Conservation (phyloP, 192 early-diverging fungal species). For the Phycomyces blakesleeanus region DNA sequence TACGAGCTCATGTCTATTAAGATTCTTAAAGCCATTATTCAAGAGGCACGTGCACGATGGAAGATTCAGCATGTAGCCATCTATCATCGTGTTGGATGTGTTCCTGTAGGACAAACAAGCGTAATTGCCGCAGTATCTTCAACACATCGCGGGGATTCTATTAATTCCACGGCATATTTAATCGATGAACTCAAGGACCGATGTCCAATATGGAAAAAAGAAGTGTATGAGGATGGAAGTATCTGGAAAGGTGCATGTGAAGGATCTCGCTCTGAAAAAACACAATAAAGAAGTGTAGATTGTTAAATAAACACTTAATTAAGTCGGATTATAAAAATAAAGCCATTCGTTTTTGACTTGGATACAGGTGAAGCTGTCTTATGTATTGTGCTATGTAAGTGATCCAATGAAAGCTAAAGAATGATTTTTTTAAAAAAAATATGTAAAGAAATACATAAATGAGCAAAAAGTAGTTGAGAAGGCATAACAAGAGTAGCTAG, state of each 20-base stretch:
- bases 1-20: slow-evolving; percentile 87
- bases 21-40: slow-evolving; percentile 57
- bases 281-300: no score
- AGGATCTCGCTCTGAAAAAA: background rate
- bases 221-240: slow-evolving; percentile 79
- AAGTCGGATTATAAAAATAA: no score
- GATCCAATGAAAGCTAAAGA: no score
- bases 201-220: slow-evolving; percentile 95
- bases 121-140: slow-evolving; percentile 80
- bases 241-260: slow-evolving; percentile 35
- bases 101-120: slow-evolving; percentile 76
- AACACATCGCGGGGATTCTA: slow-evolving; percentile 73
- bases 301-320: no score
- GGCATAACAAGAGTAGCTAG: no score
- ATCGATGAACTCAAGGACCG: slow-evolving; percentile 87
- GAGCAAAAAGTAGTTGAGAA: no score
- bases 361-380: no score
- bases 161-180: slow-evolving; percentile 74
- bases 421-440: no score
- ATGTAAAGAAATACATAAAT: no score
- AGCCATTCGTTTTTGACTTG: no score
- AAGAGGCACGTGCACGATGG: slow-evolving; percentile 61
- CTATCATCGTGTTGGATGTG: slow-evolving; percentile 75
- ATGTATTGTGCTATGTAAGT: no score
- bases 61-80: slow-evolving; percentile 66